Conservation (phyloP, 1,284 basidiomycete genomes). For the Pseudozyma sp. region DNA sequence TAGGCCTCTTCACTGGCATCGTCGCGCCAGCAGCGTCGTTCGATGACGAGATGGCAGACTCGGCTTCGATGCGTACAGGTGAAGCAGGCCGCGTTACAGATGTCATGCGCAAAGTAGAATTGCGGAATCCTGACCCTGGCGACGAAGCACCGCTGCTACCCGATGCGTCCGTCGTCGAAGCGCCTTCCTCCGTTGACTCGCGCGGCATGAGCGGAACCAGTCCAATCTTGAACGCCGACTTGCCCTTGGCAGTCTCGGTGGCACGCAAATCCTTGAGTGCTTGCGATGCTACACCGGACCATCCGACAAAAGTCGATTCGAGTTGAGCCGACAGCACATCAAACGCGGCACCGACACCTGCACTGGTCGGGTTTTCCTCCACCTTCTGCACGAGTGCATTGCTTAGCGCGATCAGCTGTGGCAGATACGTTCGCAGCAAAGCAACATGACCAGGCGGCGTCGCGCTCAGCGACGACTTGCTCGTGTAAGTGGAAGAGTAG, state of each 20-base stretch:
- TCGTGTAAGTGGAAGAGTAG: constrained; percentile 27
- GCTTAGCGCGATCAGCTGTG: constrained; percentile 64
- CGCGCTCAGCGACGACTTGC: constrained; percentile 12
- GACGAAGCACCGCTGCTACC: constrained; percentile 25
- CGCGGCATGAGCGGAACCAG: constrained; percentile 49
- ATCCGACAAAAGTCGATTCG: constrained; percentile 63
- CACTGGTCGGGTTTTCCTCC: constrained; percentile 63
- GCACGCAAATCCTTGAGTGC: constrained; percentile 30
- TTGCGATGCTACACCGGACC: constrained; percentile 50
- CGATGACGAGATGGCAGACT: not conserved
- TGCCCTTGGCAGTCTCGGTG: constrained; percentile 55
- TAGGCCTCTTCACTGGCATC: constrained; percentile 18
- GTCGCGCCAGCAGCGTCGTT: constrained; percentile 3
- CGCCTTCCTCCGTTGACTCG: constrained; percentile 32
- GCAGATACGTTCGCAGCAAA: constrained; percentile 57
- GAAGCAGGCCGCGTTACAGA: constrained; percentile 35
- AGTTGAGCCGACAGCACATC: constrained; percentile 50
- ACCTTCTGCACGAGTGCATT: constrained; percentile 61
- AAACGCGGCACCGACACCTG: constrained; percentile 63
- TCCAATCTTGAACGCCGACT: constrained; percentile 52
- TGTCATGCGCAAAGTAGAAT: constrained; percentile 30
- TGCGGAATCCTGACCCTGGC: constrained; percentile 17
- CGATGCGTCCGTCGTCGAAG: constrained; percentile 17
- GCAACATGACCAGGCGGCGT: constrained; percentile 47
- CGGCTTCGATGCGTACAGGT: constrained; percentile 11